Evolutionary conservation across 805 yeast species (phyloP), one percentile per base, ranked within the genome.

Genomic region (Naumovozyma castellii): DNA sequence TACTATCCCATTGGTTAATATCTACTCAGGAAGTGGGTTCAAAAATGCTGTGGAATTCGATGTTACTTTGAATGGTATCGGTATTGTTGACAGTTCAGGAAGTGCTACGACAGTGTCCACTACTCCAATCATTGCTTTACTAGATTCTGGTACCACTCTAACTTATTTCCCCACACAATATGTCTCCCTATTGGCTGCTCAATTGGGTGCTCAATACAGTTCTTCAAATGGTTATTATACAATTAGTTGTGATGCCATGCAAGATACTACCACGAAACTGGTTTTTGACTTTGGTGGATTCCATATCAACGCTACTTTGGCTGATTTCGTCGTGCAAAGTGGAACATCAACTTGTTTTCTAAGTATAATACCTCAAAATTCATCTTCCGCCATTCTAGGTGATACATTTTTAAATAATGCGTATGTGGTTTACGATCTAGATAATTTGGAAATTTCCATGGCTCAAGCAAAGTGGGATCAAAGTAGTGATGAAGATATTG

Each of bases 391-490:
- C 6, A 62, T 75, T 35, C 59, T 78, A 32, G 84, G 84, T 36
- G 82, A 76, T 53, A 66, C 69, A 44, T 68, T 78, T 49, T 62
- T 78, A 45, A 64, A 77, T 38, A 68, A 73, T 42, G 78, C 80
- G 2, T 81, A 79, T 56, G 68, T 76, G 19, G 84, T 78, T 13
- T 78, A 72, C 57, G 81, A 82, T 56, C 60, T 78, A 38, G 84
- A 76, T 25, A 71, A 71, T 51, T 61, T 59, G 35, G 68, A 73
- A 49, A 64, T 81, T 30, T 75, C 83, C 3, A 48, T 81, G 53
- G 84, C 78, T 17, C 74, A 71, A 52, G 72, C 69, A 13, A 49
- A 47, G 20, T 54, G 45, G 36, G 41, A 45, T 34, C 43, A 40
- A 18, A 34, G 35, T 1, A 37, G 39, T 5, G 41, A 50, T 12